phyloP scores from a whole-genome alignment of 306 rosid species.

The Rosa rugosa region DNA sequence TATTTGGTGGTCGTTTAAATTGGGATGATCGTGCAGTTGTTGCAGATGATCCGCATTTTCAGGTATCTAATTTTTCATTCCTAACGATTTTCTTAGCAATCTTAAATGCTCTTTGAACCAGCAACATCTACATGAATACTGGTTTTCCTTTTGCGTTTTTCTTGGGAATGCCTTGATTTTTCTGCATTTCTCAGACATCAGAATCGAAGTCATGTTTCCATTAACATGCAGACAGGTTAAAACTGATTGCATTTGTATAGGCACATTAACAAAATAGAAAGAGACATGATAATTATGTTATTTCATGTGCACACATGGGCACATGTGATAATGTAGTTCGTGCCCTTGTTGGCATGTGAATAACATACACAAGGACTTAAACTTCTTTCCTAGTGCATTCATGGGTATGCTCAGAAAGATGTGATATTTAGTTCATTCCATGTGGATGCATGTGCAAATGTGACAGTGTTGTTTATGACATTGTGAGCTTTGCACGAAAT shows the following conservation, averaged over 20 bases:
- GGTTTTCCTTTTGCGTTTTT: neutral
- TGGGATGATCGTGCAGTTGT: constrained; percentile 99
- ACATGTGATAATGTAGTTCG: neutral
- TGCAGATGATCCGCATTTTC: constrained; percentile 98
- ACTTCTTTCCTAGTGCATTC: neutral
- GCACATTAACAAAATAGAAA: neutral
- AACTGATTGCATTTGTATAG: neutral
- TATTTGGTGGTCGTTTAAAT: constrained; percentile 88
- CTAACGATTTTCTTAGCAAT: neutral
- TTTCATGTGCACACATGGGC: neutral
- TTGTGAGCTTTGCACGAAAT: neutral
- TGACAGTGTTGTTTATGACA: neutral
- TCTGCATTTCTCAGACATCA: neutral
- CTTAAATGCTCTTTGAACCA: neutral
- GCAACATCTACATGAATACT: neutral
- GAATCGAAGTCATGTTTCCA: neutral
- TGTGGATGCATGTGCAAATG: neutral
- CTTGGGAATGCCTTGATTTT: neutral
- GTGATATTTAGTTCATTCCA: constrained; percentile 4
- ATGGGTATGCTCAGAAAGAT: neutral
- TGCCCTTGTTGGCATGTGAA: neutral
- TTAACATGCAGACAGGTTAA: neutral
- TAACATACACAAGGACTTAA: neutral
- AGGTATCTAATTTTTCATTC: constrained; percentile 47
- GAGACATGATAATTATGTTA: neutral